phyloP scores from a whole-genome alignment of 169 alveolate species.

The Perkinsus chesapeaki region DNA sequence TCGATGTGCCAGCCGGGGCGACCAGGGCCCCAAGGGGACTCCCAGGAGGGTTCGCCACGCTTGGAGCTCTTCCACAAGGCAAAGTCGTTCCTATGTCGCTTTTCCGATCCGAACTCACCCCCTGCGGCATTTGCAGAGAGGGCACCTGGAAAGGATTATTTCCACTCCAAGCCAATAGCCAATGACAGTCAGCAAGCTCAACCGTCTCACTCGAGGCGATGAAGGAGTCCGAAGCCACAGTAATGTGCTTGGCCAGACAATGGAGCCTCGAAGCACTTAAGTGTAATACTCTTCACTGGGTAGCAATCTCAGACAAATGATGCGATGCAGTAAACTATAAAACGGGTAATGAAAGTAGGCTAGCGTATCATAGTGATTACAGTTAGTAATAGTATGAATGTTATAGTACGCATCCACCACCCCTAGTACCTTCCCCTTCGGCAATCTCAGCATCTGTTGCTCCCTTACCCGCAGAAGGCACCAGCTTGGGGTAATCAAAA shows the following conservation, averaged over 20 bases:
- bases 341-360: too few relatives aligned
- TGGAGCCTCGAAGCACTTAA: too few relatives aligned
- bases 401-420: too few relatives aligned
- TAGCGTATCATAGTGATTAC: too few relatives aligned
- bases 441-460: neutral
- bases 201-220: too few relatives aligned
- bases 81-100: constrained; percentile 85
- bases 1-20: constrained; percentile 99
- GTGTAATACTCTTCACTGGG: too few relatives aligned
- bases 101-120: constrained; percentile 50
- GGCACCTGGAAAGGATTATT: neutral
- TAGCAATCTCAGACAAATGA: too few relatives aligned
- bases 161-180: neutral
- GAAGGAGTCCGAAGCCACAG: too few relatives aligned
- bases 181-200: neutral
- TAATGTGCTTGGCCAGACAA: too few relatives aligned
- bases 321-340: too few relatives aligned
- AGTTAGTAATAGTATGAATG: too few relatives aligned
- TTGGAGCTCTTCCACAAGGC: constrained; percentile 97
- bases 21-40: constrained; percentile 96
- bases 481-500: neutral
- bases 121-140: constrained; percentile 4
- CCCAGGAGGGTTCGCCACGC: constrained; percentile 96
- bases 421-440: neutral
- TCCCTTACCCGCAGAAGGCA: neutral